phyloP scores from a whole-genome alignment of 148 eudicot species.

The Silene conica region DNA sequence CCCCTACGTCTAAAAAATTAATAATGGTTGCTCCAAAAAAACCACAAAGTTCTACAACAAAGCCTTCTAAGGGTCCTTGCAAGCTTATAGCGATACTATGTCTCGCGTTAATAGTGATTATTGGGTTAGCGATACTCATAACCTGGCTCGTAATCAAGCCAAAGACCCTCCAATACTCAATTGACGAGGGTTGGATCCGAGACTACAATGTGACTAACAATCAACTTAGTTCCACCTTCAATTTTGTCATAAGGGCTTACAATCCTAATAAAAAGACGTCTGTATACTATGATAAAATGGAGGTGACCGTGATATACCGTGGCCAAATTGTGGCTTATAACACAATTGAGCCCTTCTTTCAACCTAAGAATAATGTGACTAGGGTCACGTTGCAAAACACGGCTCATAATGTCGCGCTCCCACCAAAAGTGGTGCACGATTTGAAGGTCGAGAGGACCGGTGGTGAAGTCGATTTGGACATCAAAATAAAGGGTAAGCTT shows the following conservation, averaged over 20 bases:
- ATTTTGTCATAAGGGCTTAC: conserved; percentile 43
- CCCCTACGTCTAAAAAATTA: no score
- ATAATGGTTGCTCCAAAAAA: conserved; percentile 15
- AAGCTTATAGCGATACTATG: conserved; percentile 27
- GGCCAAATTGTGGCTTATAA: conserved; percentile 31
- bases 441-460: conserved; percentile 44
- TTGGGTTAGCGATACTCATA: conserved; percentile 51
- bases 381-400: conserved; percentile 28
- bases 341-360: conserved; percentile 42
- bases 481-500: conserved; percentile 43
- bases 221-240: conserved; percentile 45
- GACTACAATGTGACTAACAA: conserved; percentile 40
- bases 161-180: conserved; percentile 38
- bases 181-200: conserved; percentile 55
- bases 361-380: conserved; percentile 51
- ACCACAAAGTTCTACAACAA: conserved; percentile 9
- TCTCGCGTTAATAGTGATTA: conserved; percentile 46
- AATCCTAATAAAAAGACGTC: conserved; percentile 56
- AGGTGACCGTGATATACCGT: conserved; percentile 38
- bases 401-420: conserved; percentile 31
- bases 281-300: conserved; percentile 52
- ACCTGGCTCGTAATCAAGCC: conserved; percentile 61
- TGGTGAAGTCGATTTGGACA: conserved; percentile 47
- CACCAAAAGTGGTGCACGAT: conserved; percentile 20
- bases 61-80: background rate